Conservation (phyloP, 1,139 yeast genomes). For the Taphrina pruni region DNA sequence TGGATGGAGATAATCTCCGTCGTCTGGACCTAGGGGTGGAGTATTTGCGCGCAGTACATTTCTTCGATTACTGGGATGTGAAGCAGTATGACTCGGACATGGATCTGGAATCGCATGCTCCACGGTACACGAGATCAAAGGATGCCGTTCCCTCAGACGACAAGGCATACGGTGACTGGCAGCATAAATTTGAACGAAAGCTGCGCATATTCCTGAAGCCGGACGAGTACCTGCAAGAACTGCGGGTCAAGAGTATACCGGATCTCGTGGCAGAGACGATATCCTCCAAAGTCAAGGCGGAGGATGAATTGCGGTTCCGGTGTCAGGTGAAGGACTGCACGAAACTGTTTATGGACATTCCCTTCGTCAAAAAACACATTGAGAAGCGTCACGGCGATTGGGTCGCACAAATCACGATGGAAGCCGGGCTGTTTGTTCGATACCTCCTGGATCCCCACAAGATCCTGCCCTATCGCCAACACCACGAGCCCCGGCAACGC, state of each 20-base stretch:
- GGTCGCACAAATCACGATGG: constrained; percentile 42
- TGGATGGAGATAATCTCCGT: constrained; percentile 18
- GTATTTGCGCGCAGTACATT: constrained; percentile 45
- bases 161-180: constrained; percentile 35
- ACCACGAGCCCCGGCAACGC: constrained; percentile 27
- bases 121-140: constrained; percentile 16
- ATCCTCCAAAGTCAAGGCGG: constrained; percentile 43
- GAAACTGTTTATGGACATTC: constrained; percentile 47
- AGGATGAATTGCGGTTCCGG: constrained; percentile 46
- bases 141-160: constrained; percentile 40
- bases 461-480: constrained; percentile 42
- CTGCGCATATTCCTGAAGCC: constrained; percentile 44
- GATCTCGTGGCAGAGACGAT: constrained; percentile 42
- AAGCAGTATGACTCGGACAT: constrained; percentile 44
- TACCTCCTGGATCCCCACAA: constrained; percentile 45
- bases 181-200: constrained; percentile 29
- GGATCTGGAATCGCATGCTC: constrained; percentile 43
- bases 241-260: constrained; percentile 45
- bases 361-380: constrained; percentile 47
- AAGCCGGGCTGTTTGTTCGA: constrained; percentile 40
- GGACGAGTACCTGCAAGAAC: constrained; percentile 42
- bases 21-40: constrained; percentile 44
- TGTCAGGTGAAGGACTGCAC: constrained; percentile 47
- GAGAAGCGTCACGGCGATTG: constrained; percentile 47
- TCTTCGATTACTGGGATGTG: constrained; percentile 46